Conservation (phyloP, 345 rosid genomes). For the Cardiospermum halicacabum region DNA sequence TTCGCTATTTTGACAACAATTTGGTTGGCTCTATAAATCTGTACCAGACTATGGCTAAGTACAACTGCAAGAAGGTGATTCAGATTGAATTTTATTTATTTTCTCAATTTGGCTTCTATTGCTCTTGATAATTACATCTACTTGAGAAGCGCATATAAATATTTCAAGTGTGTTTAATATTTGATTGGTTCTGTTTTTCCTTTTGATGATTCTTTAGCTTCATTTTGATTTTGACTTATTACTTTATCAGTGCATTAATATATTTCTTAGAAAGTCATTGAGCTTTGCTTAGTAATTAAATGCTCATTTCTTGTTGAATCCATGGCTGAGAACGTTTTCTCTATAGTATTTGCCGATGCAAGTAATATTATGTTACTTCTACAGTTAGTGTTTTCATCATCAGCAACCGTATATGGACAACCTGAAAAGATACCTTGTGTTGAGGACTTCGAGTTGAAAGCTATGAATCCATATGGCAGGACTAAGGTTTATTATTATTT, state of each 20-base stretch:
- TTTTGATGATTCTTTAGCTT: too few species aligned
- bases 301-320: conserved; percentile 3
- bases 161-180: neutral
- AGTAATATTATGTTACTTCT: neutral
- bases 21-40: conserved; percentile 72
- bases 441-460: conserved; percentile 63
- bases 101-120: conserved; percentile 5
- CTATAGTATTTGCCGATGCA: neutral
- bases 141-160: neutral
- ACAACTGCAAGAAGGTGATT: conserved; percentile 62
- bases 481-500: conserved; percentile 71
- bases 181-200: too few species aligned
- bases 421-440: conserved; percentile 81
- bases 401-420: conserved; percentile 95
- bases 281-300: neutral
- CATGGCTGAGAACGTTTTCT: neutral
- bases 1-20: conserved; percentile 77
- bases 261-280: neutral
- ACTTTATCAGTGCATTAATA: neutral
- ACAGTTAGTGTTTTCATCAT: conserved; percentile 95
- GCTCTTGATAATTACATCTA: neutral
- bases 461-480: conserved; percentile 95
- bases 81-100: neutral
- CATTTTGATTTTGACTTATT: neutral
- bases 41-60: conserved; percentile 65